A percentile compares a stretch with the other conserved stretches of the same genome.
phyloP scores from a whole-genome alignment of 108 stramenopile genomes.

The Fistulifera pelliculosa region DNA sequence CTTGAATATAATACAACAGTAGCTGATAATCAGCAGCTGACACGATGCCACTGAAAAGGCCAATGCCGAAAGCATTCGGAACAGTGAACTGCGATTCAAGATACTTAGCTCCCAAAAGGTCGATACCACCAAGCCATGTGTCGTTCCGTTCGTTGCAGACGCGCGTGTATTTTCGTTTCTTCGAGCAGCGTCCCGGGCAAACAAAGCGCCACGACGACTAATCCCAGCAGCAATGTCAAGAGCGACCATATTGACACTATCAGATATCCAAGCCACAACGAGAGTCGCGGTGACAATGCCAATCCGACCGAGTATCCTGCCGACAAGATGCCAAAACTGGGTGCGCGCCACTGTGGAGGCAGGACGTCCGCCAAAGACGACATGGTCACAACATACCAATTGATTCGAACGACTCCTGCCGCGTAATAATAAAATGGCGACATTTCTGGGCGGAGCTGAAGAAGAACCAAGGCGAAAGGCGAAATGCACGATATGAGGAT shows the following conservation, averaged over 20 bases:
- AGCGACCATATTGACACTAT: conserved; percentile 45
- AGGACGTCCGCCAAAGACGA: conserved; percentile 72
- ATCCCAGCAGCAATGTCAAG: conserved; percentile 29
- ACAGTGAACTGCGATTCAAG: conserved; percentile 63
- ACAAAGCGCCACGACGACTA: conserved; percentile 27
- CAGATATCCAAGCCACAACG: conserved; percentile 43
- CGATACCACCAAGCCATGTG: conserved; percentile 11
- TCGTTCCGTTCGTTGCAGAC: too few relatives aligned
- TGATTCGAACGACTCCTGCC: conserved; percentile 36
- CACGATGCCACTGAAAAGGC: conserved; percentile 76
- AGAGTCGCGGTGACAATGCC: conserved; percentile 51
- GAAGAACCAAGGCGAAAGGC: conserved; percentile 41
- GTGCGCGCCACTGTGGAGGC: conserved; percentile 58
- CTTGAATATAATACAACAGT: conserved; percentile 73
- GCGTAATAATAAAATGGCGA: conserved; percentile 60
- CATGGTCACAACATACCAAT: conserved; percentile 62
- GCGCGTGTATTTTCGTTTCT: too few relatives aligned
- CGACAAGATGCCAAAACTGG: conserved; percentile 59
- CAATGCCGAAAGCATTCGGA: conserved; percentile 56
- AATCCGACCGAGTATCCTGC: conserved; percentile 67
- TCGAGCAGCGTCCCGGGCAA: conserved; percentile 65
- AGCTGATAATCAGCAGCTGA: conserved; percentile 56
- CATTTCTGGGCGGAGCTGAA: conserved; percentile 44
- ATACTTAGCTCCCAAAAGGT: conserved; percentile 66
- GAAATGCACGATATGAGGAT: conserved; percentile 34